These are phyloP conservation scores for Colletotrichum magnum DNA, from an alignment of 2,329 filamentous ascomycete genomes.

Conservation along the genomic window DNA sequence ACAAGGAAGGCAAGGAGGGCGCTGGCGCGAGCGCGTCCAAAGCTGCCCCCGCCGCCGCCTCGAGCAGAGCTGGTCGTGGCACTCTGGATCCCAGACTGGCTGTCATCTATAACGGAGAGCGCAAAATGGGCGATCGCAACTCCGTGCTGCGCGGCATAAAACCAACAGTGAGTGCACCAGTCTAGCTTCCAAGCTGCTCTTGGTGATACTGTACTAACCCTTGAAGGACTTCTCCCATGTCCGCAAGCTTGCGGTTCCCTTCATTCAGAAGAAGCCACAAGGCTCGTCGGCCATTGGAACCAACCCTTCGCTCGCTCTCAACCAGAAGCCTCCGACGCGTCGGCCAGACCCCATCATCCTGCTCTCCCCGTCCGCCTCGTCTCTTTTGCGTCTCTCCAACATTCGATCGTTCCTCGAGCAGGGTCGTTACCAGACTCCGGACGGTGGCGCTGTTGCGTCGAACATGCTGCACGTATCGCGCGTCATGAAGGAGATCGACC, in stretches of 20 bases:
- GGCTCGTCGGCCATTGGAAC: constrained; percentile 55
- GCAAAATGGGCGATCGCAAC: constrained; percentile 94
- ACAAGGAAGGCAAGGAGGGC: constrained; percentile 62
- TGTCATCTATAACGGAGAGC: constrained; percentile 92
- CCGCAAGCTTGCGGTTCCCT: constrained; percentile 85
- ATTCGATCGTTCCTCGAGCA: constrained; percentile 93
- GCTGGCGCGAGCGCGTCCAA: constrained; percentile 55
- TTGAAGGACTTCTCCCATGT: constrained; percentile 92
- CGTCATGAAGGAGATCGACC: constrained; percentile 78
- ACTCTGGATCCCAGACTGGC: constrained; percentile 84
- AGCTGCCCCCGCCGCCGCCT: constrained; percentile 56
- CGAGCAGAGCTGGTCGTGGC: constrained; percentile 72
- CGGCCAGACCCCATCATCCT: constrained; percentile 91
- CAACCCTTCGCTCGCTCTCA: constrained; percentile 65
- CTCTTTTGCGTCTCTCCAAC: constrained; percentile 94
- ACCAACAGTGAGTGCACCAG: constrained; percentile 75
- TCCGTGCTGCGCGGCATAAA: constrained; percentile 89
- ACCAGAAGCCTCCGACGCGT: constrained; percentile 65
- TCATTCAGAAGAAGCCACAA: constrained; percentile 75
- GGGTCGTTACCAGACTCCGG: constrained; percentile 84
- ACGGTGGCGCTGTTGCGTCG: constrained; percentile 75
- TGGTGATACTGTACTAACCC: not conserved
- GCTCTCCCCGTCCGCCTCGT: constrained; percentile 94
- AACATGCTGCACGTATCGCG: constrained; percentile 92
- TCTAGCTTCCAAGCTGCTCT: not conserved